These are phyloP conservation scores for Sporothrix phasma DNA, from an alignment of 2,329 filamentous ascomycete species.

Conservation along the genomic window DNA sequence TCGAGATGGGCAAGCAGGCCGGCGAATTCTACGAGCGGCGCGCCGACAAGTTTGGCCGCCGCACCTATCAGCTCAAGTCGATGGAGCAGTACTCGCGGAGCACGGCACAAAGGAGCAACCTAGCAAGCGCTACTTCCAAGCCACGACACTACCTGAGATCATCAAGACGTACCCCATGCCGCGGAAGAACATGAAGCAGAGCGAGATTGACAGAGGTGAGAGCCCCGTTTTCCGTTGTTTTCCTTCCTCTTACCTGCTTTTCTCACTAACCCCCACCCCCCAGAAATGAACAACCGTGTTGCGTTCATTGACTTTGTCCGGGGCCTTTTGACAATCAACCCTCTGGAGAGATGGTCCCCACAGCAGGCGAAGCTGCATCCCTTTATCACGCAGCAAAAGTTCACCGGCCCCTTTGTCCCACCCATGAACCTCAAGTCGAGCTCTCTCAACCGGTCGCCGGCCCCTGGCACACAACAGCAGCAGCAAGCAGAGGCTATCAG, in stretches of 20 bases:
- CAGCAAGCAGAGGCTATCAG: conserved; percentile 89
- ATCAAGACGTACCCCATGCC: conserved; percentile 98
- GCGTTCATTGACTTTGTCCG: conserved; percentile 98
- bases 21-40: conserved; percentile 95
- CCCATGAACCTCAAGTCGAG: conserved; percentile 93
- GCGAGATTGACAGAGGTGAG: conserved; percentile 89
- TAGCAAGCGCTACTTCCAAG: conserved; percentile 98
- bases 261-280: neutral
- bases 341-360: conserved; percentile 91
- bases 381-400: conserved; percentile 98
- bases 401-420: conserved; percentile 88
- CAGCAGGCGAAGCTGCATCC: conserved; percentile 96
- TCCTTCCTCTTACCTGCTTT: neutral
- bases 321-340: conserved; percentile 86
- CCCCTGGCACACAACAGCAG: conserved; percentile 89
- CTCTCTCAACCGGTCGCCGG: conserved; percentile 74
- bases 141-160: conserved; percentile 87
- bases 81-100: conserved; percentile 98
- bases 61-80: conserved; percentile 84
- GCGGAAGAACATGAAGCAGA: conserved; percentile 97
- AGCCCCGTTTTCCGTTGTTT: neutral
- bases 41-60: conserved; percentile 82
- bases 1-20: conserved; percentile 96
- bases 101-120: conserved; percentile 96
- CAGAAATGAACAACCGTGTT: conserved; percentile 96